phyloP scores from a whole-genome alignment of 768 basidiomycete species.

The Russula griseocarnosa region DNA sequence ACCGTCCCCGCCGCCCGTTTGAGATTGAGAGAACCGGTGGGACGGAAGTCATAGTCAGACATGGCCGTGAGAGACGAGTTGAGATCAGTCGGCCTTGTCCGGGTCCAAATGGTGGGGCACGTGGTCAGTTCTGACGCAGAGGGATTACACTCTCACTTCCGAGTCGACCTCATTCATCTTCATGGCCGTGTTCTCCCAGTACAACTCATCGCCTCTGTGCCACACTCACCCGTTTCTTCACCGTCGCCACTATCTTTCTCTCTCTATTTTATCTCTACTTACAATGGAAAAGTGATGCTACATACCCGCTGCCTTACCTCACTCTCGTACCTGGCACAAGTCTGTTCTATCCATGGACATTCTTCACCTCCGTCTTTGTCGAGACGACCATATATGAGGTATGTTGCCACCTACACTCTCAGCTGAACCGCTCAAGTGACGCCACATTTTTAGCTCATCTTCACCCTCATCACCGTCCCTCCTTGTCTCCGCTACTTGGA shows the following conservation, averaged over 20 bases:
- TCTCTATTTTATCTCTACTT: constrained; percentile 64
- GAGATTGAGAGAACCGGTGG: constrained; percentile 85
- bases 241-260: constrained; percentile 53
- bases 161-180: background rate
- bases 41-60: constrained; percentile 82
- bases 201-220: constrained; percentile 64
- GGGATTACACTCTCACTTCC: too few species aligned
- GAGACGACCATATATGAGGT: constrained; percentile 86
- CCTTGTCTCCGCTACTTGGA: constrained; percentile 88
- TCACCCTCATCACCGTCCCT: constrained; percentile 73
- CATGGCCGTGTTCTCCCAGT: constrained; percentile 80
- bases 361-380: constrained; percentile 83
- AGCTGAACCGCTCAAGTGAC: constrained; percentile 16
- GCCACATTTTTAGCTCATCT: constrained; percentile 54
- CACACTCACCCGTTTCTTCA: constrained; percentile 73
- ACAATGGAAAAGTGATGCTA: constrained; percentile 46
- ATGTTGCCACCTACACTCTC: constrained; percentile 32
- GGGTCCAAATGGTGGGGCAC: background rate
- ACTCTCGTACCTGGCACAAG: constrained; percentile 77
- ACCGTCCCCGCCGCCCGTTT: constrained; percentile 79
- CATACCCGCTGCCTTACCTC: constrained; percentile 57
- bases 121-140: background rate
- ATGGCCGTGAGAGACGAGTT: constrained; percentile 39
- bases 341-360: constrained; percentile 87
- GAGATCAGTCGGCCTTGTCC: background rate